phyloP scores from a whole-genome alignment of 2,329 filamentous ascomycete species.

The Aspergillus proliferans region DNA sequence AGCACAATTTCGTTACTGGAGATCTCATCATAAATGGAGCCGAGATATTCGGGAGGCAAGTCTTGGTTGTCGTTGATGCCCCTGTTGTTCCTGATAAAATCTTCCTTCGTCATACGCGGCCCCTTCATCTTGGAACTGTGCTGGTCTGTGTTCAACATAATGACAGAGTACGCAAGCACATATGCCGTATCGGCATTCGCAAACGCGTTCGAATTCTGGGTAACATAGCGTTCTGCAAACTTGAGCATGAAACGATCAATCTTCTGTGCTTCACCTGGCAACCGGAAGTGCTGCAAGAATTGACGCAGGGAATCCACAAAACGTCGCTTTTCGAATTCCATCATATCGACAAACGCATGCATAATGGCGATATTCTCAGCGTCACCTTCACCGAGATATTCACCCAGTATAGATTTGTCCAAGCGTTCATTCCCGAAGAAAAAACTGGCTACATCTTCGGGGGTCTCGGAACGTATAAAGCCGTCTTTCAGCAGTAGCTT shows the following conservation, averaged over 20 bases:
- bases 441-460: conserved; percentile 79
- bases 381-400: conserved; percentile 91
- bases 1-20: conserved; percentile 86
- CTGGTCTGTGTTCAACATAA: conserved; percentile 91
- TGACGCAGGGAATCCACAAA: conserved; percentile 89
- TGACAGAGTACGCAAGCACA: conserved; percentile 91
- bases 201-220: conserved; percentile 92
- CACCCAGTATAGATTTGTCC: conserved; percentile 87
- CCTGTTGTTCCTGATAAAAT: conserved; percentile 98
- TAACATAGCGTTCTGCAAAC: conserved; percentile 92
- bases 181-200: conserved; percentile 98
- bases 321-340: conserved; percentile 86
- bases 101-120: conserved; percentile 85
- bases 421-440: conserved; percentile 73
- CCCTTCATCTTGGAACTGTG: conserved; percentile 81
- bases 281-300: conserved; percentile 88
- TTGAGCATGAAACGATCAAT: conserved; percentile 99
- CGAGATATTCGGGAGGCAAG: conserved; percentile 85
- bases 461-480: conserved; percentile 73
- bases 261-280: conserved; percentile 95
- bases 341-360: conserved; percentile 93
- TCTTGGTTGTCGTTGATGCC: conserved; percentile 97
- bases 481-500: conserved; percentile 76
- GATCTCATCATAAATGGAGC: conserved; percentile 88
- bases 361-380: conserved; percentile 91